Evolutionary conservation across 257 asterid species (phyloP), one percentile per base, ranked within the genome.

Genomic region (Gentiana macrophylla): DNA sequence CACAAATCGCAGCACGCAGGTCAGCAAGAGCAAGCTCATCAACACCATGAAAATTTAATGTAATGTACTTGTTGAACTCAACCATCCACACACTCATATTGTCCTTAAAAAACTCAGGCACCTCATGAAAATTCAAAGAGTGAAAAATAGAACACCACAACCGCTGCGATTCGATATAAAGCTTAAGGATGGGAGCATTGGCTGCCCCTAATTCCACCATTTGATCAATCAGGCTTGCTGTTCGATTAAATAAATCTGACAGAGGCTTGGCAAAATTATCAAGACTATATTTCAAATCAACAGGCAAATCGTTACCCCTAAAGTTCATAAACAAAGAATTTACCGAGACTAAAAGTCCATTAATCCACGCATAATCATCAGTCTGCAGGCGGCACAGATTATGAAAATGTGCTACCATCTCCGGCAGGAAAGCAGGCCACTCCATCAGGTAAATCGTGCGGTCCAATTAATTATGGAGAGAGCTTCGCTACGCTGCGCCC

Each of bases 21-120:
- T 88, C 97, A 24, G 24, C 24, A 60, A 77, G 63, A 12, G 80
- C 80, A 66, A 88, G 80, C 68, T 95, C 97, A 52, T 85, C 94
- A 24, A 24, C 24, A 24, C 24, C 24, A 32, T 77, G 53, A 62
- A 78, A 88, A 48, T 56, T 92, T 24, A 68, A 72, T 0, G 87
- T 75, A 62, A 92, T 72, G 67, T 92, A 88, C 62, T 88, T 85
- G 57, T 67, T 74, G 70, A 88, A 92, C 79, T 83, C 97, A 56
- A 53, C 48, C 99, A 92, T 80, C 97, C 99, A 92, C 65, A 85
- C 95, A 60, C 69, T 77, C 93, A 92, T 77, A 67, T 84, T 90
- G 60, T 88, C 94, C 84, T 88, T 95, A 52, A 87, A 92, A 71
- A 87, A 88, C 79, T 85, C 94, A 0, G 94, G 97, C 74, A 81